Conservation (phyloP, 2,329 filamentous ascomycete genomes). For the Trematosphaeria pertusa region DNA sequence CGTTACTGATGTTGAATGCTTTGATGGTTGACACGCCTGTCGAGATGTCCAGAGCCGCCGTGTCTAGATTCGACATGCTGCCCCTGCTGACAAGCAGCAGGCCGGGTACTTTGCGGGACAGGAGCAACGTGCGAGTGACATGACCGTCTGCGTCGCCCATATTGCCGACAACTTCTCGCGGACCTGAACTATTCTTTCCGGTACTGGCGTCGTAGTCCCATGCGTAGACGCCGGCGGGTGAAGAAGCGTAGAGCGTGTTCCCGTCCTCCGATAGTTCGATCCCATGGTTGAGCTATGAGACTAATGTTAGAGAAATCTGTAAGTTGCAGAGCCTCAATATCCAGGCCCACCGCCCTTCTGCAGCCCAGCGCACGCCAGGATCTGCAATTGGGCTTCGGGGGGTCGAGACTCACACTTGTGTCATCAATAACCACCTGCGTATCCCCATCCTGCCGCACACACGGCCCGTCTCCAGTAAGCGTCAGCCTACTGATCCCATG, state of each 20-base stretch:
- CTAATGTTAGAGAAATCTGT: constrained; percentile 4
- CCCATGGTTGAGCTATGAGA: constrained; percentile 57
- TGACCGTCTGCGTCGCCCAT: constrained; percentile 67
- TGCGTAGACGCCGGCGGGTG: constrained; percentile 63
- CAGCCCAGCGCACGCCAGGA: not conserved
- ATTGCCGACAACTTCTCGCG: constrained; percentile 63
- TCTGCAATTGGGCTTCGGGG: not conserved
- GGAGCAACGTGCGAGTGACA: constrained; percentile 70
- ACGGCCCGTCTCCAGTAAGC: constrained; percentile 40
- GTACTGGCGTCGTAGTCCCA: constrained; percentile 69
- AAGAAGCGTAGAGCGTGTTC: constrained; percentile 62
- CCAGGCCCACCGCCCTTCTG: too few relatives aligned
- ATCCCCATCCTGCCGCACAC: constrained; percentile 34
- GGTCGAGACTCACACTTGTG: constrained; percentile 39
- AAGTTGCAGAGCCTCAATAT: not conserved
- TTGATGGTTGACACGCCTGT: constrained; percentile 73
- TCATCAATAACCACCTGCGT: constrained; percentile 34
- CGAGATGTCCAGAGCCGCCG: constrained; percentile 55
- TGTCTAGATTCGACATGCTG: constrained; percentile 68
- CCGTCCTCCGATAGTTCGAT: constrained; percentile 59
- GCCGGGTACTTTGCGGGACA: constrained; percentile 62
- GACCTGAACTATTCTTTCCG: constrained; percentile 55
- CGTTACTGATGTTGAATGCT: constrained; percentile 61
- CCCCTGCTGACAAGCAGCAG: constrained; percentile 71
- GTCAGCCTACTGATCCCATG: constrained; percentile 49